Conservation (phyloP, 768 basidiomycete species). For the Gelatoporia subvermispora region DNA sequence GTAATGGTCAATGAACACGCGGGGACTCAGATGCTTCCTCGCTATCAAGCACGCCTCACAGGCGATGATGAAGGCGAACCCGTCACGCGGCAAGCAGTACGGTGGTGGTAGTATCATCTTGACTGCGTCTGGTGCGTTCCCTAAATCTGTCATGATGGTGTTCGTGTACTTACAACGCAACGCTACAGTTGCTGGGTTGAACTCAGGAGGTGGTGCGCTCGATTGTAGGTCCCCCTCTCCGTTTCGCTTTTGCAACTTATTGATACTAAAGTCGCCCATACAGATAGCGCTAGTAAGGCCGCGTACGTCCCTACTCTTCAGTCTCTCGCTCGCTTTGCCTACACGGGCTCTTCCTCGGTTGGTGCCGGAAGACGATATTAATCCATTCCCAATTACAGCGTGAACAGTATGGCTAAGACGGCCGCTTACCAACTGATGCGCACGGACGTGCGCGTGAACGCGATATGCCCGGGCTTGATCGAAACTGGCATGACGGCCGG, state of each 20-base stretch:
- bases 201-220: slow-evolving; percentile 74
- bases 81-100: slow-evolving; percentile 61
- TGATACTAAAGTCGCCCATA: slow-evolving; percentile 2
- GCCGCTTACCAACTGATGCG: slow-evolving; percentile 73
- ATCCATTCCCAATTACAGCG: slow-evolving; percentile 50
- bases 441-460: slow-evolving; percentile 83
- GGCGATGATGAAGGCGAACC: slow-evolving; percentile 70
- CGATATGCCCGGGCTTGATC: slow-evolving; percentile 88
- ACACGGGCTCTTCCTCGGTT: neutral
- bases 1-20: neutral
- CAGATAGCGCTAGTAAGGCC: slow-evolving; percentile 91
- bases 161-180: neutral
- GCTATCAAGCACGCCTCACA: slow-evolving; percentile 82
- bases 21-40: slow-evolving; percentile 73
- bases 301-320: slow-evolving; percentile 50
- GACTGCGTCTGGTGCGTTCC: slow-evolving; percentile 69
- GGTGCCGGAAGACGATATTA: neutral
- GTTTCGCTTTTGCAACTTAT: neutral
- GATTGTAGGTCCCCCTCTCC: slow-evolving; percentile 55
- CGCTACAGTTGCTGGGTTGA: slow-evolving; percentile 69
- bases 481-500: slow-evolving; percentile 86
- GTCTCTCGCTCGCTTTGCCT: neutral
- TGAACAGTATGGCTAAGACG: slow-evolving; percentile 85
- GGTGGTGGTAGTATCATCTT: slow-evolving; percentile 82
- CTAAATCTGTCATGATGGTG: neutral